These are phyloP conservation scores for Trypanosoma brucei DNA, from an alignment of 208 protist genomes.

Conservation along the genomic window DNA sequence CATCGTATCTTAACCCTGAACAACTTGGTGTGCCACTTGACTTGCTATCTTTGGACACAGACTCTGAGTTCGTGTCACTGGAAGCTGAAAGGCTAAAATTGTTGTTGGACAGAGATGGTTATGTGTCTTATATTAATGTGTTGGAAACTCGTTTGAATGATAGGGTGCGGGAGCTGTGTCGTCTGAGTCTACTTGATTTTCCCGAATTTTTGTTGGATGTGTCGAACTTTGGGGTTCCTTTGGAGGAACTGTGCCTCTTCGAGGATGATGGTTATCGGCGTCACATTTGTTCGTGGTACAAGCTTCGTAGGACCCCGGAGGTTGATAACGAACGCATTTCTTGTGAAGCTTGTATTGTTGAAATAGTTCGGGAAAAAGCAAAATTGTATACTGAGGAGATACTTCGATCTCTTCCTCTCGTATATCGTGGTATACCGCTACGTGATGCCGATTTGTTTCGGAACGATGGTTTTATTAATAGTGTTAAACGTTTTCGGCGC, in stretches of 20 bases:
- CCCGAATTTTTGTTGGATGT: background rate
- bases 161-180: conserved; percentile 43
- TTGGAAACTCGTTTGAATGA: conserved; percentile 54
- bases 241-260: background rate
- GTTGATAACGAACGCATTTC: too few relatives aligned
- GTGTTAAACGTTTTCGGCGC: too few relatives aligned
- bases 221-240: background rate
- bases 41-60: conserved; percentile 44
- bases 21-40: conserved; percentile 47
- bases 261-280: too few relatives aligned
- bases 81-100: conserved; percentile 62
- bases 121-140: conserved; percentile 24
- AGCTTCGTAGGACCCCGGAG: too few relatives aligned
- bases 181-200: background rate
- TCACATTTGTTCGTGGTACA: too few relatives aligned
- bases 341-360: too few relatives aligned
- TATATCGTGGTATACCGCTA: background rate
- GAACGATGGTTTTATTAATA: background rate
- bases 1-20: conserved; percentile 50
- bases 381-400: background rate
- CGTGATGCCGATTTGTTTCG: background rate
- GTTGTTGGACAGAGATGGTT: conserved; percentile 42
- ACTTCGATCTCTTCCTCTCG: too few relatives aligned
- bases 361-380: background rate
- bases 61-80: conserved; percentile 50